Conservation (phyloP, 805 yeast species). For the Candida krabiensis region DNA sequence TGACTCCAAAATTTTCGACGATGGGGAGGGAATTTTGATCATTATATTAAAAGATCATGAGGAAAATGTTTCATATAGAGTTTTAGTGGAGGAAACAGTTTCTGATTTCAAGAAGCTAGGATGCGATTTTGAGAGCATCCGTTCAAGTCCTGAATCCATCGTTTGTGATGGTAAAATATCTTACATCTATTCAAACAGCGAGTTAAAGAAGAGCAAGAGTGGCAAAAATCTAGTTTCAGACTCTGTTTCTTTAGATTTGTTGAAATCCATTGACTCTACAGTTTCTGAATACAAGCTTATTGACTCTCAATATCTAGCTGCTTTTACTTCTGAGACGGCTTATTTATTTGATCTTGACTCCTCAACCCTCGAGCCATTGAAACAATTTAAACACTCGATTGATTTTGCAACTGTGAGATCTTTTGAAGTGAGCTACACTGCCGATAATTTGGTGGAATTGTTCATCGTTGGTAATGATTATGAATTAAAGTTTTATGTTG, state of each 20-base stretch:
- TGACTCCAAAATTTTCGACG: conserved; percentile 2
- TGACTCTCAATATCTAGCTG: conserved; percentile 21
- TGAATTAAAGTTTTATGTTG: conserved; percentile 15
- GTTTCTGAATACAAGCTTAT: conserved; percentile 7
- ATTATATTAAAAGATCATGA: conserved; percentile 6
- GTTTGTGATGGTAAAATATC: conserved; percentile 14
- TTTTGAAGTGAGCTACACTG: conserved; percentile 10
- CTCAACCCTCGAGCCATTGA: conserved; percentile 2
- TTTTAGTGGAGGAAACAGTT: background rate
- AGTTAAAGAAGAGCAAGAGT: conserved; percentile 6
- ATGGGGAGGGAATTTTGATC: conserved; percentile 10
- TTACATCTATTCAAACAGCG: conserved; percentile 11
- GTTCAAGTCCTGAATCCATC: conserved; percentile 6
- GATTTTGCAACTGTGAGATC: conserved; percentile 18
- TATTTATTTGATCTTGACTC: conserved; percentile 24
- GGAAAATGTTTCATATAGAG: background rate
- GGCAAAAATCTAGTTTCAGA: conserved; percentile 7
- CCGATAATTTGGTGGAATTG: conserved; percentile 10
- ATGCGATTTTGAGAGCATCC: conserved; percentile 13
- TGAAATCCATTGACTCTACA: conserved; percentile 1
- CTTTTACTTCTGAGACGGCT: conserved; percentile 11
- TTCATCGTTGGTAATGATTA: conserved; percentile 14
- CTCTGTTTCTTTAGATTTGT: background rate
- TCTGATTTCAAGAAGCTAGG: conserved; percentile 7
- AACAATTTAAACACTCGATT: conserved; percentile 11